Base-by-base conservation (phyloP, 2,329 filamentous ascomycete species). In the Fusarium algeriense region DNA sequence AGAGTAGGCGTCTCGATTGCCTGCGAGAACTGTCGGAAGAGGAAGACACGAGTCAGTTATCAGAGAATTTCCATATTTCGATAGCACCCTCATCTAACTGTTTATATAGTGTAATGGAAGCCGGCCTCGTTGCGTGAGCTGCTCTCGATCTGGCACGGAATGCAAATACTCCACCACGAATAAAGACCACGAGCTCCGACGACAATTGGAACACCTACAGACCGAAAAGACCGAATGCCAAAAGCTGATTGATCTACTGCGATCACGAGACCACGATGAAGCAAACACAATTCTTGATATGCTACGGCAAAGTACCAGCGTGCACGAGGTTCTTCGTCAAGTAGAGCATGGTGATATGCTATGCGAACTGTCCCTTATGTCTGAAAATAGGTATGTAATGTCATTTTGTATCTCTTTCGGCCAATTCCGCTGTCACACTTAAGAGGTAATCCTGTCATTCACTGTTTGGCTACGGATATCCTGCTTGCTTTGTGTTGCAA, bases 341-440 rank as follows among this genome's bases (percentile, higher is more conserved):
- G 45, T 70, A 3, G 67, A 70, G n/a, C 20, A 66, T 13, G 50
- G 67, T 0, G 67, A 70, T n/a, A 48, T 70, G 34, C 3, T 70
- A 8, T 69, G 66, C 32, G 11, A 43, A 1, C 9, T 69, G 2
- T 69, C 37, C 11, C 30, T 44, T 37, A 35, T n/a, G 5, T 32
- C 63, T 2, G 17, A 44, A 7, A 14, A 9, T 6, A 63, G 20
- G 38, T 56, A 56, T 10, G 2, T 3, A 10, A 14, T 13, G 10
- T 10, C 3, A 26, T 26, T 17, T 35, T 15, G 7, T 26, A 10
- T 11, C 9, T 19, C 15, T 30, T 23, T 6, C 7, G 5, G 2
- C 4, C 2, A 6, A n/a, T 9, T 19, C 5, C 17, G 5, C 23
- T 23, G 23, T 23, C 23, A 23, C 4, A 23, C 23, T 23, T 23